Percentiles rank a stretch among this genome's conserved stretches.
These are phyloP conservation scores for Tinospora cordifolia DNA, from an alignment of 164 flowering plant species.

Conservation along the genomic window DNA sequence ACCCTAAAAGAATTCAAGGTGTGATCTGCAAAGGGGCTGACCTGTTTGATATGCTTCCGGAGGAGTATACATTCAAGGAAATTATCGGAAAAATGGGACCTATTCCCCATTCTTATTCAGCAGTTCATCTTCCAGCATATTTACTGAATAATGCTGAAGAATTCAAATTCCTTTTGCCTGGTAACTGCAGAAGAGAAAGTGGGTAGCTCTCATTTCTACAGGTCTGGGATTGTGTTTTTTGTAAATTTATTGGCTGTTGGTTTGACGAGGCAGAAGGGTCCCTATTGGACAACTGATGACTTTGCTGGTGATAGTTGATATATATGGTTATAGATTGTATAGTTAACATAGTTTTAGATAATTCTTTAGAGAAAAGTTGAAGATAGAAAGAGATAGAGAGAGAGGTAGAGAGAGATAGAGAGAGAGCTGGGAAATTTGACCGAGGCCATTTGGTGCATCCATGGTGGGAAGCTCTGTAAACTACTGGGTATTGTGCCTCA, in stretches of 20 bases:
- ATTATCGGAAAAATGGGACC: constrained; percentile 82
- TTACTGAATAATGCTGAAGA: constrained; percentile 58
- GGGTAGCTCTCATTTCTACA: constrained; percentile 28
- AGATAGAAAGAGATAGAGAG: not conserved
- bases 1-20: constrained; percentile 63
- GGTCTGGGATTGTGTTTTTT: constrained; percentile 1
- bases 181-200: constrained; percentile 64
- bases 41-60: constrained; percentile 89
- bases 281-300: constrained; percentile 10
- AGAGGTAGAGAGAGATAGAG: not conserved
- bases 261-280: constrained; percentile 1
- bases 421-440: not conserved
- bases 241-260: constrained; percentile 5
- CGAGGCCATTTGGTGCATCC: constrained; percentile 16
- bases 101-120: constrained; percentile 71
- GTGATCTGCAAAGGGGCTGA: constrained; percentile 70
- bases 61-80: constrained; percentile 82
- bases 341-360: constrained; percentile 22
- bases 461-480: constrained; percentile 25
- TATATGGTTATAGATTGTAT: constrained; percentile 4
- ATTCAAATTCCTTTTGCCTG: constrained; percentile 75
- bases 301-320: constrained; percentile 15
- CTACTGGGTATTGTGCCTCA: constrained; percentile 14
- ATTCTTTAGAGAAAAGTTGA: constrained; percentile 22
- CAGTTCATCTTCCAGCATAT: constrained; percentile 73